phyloP scores from a whole-genome alignment of 352 stramenopile species.

The Pythium grandisporangium region DNA sequence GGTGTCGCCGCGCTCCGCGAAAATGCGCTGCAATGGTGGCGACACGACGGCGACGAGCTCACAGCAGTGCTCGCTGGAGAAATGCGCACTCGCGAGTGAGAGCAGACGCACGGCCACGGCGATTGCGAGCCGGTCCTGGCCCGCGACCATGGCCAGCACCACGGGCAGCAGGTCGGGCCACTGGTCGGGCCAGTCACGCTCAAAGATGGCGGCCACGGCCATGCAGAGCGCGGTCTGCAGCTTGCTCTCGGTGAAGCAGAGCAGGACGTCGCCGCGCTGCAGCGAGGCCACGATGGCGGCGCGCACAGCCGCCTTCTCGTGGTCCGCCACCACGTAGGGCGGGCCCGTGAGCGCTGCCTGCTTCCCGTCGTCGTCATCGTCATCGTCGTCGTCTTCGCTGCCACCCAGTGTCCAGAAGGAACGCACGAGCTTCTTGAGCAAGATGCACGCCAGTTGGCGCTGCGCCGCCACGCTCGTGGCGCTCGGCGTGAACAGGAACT shows the following conservation, averaged over 20 bases:
- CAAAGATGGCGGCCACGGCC: conserved; percentile 68
- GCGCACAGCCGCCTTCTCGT: conserved; percentile 63
- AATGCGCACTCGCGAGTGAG: conserved; percentile 56
- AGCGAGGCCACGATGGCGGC: conserved; percentile 44
- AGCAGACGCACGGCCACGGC: conserved; percentile 71
- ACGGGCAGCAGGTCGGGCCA: conserved; percentile 67
- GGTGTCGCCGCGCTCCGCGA: conserved; percentile 24
- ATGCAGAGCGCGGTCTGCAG: conserved; percentile 75
- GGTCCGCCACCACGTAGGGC: conserved; percentile 41
- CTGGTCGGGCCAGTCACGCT: conserved; percentile 79
- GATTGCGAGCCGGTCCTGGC: conserved; percentile 40
- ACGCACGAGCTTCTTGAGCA: conserved; percentile 72
- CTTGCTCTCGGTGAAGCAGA: conserved; percentile 55
- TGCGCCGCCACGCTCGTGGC: conserved; percentile 24
- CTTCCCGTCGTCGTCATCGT: conserved; percentile 17
- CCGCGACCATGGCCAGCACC: conserved; percentile 47
- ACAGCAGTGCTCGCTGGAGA: conserved; percentile 73
- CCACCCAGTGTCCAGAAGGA: conserved; percentile 38
- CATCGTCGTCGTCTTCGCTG: conserved; percentile 13
- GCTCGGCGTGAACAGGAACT: conserved; percentile 45
- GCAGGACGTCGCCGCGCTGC: conserved; percentile 33
- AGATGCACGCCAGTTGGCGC: conserved; percentile 56
- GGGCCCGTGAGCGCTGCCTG: not conserved
- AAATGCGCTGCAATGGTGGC: conserved; percentile 61
- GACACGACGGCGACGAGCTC: conserved; percentile 69